Evolutionary conservation across 495 filamentous ascomycete genomes (phyloP), one percentile per base, ranked within the genome.

Genomic region (Aspergillus asperescens): DNA sequence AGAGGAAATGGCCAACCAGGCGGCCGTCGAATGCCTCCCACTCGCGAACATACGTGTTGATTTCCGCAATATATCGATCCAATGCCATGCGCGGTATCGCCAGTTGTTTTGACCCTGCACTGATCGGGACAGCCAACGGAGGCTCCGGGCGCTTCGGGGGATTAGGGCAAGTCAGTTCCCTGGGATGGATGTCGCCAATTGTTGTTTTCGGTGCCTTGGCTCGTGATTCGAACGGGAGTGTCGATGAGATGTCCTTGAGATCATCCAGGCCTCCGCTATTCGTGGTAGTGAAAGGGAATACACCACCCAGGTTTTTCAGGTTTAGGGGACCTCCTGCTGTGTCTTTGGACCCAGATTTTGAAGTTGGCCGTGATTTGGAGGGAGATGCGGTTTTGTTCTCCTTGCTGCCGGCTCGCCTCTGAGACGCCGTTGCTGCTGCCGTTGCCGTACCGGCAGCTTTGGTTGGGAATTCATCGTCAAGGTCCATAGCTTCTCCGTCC

Each of bases 151-250:
- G 77, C 50, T 75, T 76, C 0, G 90, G 90, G 2, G 82, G 74
- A 9, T 73, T 65, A 0, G 89, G 89, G 7, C 88, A 76, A 1
- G 69, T 55, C 4, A 88, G 69, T 5, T 68, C 65, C 8, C 70
- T 65, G 4, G 69, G 62, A 0, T 56, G 70, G 15, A 62, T 61
- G 20, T 68, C 64, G 12, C 55, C 59, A 27, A 57, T 57, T 5
- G 59, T 58, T 9, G 63, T 59, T 20, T 48, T 62, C 12, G 58
- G 62, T 25, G 56, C 44, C 45, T 67, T 69, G 18, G 89, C 62
- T 24, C 75, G 70, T 35, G 86, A 90, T 51, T 83, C 68, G 64
- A 92, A 93, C 0, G 89, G 89, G 1, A 95, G 79, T 1, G 73
- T 83, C 6, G 77, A 70, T 20, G 74, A 75, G 29, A 96, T 67